These are phyloP conservation scores for Seminavis robusta DNA, from an alignment of 108 stramenopile genomes.

Conservation along the genomic window DNA sequence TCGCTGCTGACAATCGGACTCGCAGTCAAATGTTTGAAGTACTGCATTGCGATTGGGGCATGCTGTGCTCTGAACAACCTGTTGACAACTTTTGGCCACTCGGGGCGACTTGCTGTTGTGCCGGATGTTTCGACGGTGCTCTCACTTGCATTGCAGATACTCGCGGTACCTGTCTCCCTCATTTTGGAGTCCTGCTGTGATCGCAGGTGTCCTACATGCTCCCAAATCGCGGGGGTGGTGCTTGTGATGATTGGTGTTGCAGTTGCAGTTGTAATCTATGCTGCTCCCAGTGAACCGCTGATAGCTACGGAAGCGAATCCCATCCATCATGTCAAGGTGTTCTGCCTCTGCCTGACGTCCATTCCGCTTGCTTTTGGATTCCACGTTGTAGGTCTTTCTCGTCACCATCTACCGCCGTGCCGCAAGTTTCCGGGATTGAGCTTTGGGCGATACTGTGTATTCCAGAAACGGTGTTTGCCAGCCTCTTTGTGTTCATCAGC, in stretches of 20 bases:
- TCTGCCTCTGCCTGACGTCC: not conserved
- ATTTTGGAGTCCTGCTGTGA: not conserved
- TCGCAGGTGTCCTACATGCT: not conserved
- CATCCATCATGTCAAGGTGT: not conserved
- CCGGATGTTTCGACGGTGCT: not conserved
- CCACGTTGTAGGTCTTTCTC: not conserved
- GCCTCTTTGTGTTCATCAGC: not conserved
- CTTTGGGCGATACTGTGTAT: not conserved
- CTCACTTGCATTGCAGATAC: not conserved
- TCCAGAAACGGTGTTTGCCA: not conserved
- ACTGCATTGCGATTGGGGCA: not conserved
- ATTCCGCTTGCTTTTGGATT: not conserved
- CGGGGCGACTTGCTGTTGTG: not conserved
- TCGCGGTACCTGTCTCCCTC: not conserved
- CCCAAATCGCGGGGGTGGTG: no score
- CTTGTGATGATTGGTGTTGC: not conserved
- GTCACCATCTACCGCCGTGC: not conserved
- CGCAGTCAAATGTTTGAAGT: no score
- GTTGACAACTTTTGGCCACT: not conserved
- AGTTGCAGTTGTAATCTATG: not conserved
- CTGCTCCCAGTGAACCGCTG: not conserved
- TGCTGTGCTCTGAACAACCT: slow-evolving; percentile 2
- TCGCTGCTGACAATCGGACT: no score
- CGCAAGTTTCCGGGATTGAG: not conserved
- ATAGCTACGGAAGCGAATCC: not conserved